phyloP scores from a whole-genome alignment of 2,329 filamentous ascomycete species.

The Talaromyces sp. region DNA sequence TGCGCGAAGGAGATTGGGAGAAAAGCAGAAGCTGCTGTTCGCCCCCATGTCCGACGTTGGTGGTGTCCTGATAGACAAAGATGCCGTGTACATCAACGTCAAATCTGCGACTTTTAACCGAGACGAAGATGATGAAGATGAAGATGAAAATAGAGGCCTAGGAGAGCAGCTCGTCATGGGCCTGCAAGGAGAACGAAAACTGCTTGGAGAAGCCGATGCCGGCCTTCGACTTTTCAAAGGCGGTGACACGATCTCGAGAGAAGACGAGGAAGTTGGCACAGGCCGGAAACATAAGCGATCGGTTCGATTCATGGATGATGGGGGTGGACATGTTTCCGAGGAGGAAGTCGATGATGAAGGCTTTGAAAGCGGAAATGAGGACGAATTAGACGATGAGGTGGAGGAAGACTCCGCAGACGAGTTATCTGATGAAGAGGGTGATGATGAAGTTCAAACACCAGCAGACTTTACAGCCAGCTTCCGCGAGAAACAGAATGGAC shows the following conservation, averaged over 20 bases:
- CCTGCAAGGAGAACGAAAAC: constrained; percentile 72
- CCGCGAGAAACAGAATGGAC: constrained; percentile 46
- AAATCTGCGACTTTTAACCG: constrained; percentile 67
- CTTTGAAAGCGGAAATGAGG: constrained; percentile 46
- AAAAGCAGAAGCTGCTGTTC: constrained; percentile 95
- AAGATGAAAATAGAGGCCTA: constrained; percentile 72
- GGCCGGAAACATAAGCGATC: constrained; percentile 51
- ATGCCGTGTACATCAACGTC: constrained; percentile 84
- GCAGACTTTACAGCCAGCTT: constrained; percentile 41
- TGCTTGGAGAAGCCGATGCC: constrained; percentile 76
- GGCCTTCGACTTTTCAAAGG: constrained; percentile 82
- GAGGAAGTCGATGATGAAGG: constrained; percentile 45
- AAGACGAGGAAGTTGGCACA: constrained; percentile 52
- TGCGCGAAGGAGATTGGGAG: constrained; percentile 73
- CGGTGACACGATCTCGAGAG: constrained; percentile 60
- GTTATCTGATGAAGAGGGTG: constrained; percentile 30
- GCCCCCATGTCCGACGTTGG: constrained; percentile 98
- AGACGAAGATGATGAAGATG: constrained; percentile 55
- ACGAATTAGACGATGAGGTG: constrained; percentile 40
- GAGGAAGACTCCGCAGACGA: constrained; percentile 31
- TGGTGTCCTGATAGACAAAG: constrained; percentile 91
- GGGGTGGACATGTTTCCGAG: constrained; percentile 49
- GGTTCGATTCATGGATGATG: constrained; percentile 48
- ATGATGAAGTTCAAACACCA: constrained; percentile 34
- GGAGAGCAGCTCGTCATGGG: constrained; percentile 93